A percentile compares a stretch with the other conserved stretches of the same genome.
Evolutionary conservation across 1,139 yeast genomes (phyloP).

Genomic region (Candida pseudocylindracea): DNA sequence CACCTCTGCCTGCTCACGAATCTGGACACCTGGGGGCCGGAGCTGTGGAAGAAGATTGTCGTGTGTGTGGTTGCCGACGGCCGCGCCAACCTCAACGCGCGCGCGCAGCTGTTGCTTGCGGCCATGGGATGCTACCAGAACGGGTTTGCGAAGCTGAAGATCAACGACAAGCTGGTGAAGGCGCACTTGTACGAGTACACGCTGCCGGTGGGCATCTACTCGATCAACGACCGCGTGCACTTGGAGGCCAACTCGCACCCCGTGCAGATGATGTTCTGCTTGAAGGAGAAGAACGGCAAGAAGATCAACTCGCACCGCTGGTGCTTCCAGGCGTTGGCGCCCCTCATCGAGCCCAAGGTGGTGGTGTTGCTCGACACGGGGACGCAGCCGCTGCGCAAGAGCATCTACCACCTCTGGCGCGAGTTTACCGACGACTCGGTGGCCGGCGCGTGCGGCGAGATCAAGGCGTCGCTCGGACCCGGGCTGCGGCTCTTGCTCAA

Average conservation of each 20-base stretch:
- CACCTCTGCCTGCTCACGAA: slow-evolving; percentile 20
- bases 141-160: slow-evolving; percentile 60
- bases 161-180: slow-evolving; percentile 44
- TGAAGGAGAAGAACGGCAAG: slow-evolving; percentile 53
- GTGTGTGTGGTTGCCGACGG: slow-evolving; percentile 65
- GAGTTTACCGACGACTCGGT: slow-evolving; percentile 50
- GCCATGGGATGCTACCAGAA: slow-evolving; percentile 66
- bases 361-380: slow-evolving; percentile 64
- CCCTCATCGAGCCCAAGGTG: slow-evolving; percentile 45
- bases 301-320: slow-evolving; percentile 72
- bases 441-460: slow-evolving; percentile 86
- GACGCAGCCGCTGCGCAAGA: slow-evolving; percentile 48
- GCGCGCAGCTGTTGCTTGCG: slow-evolving; percentile 41
- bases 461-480: slow-evolving; percentile 44
- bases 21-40: slow-evolving; percentile 51
- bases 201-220: slow-evolving; percentile 51
- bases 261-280: slow-evolving; percentile 52
- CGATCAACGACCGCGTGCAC: slow-evolving; percentile 24
- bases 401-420: slow-evolving; percentile 62
- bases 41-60: slow-evolving; percentile 63
- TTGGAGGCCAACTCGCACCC: slow-evolving; percentile 43
- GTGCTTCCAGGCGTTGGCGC: slow-evolving; percentile 68
- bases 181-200: slow-evolving; percentile 69
- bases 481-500: slow-evolving; percentile 25
- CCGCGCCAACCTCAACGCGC: slow-evolving; percentile 39